These are phyloP conservation scores for Sclerotinia minor DNA, from an alignment of 2,329 filamentous ascomycete genomes.

Conservation along the genomic window DNA sequence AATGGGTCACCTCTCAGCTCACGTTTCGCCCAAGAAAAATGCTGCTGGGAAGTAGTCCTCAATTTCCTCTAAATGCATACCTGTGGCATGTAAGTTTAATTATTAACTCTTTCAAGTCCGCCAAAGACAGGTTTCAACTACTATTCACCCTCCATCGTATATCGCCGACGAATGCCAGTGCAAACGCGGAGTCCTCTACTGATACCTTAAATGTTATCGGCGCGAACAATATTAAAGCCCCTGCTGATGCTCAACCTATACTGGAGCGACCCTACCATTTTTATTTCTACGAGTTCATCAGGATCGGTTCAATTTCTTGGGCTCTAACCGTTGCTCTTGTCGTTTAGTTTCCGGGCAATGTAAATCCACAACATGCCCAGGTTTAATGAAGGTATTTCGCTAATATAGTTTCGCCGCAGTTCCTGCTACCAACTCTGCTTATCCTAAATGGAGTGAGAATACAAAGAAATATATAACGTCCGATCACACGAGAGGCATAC, in stretches of 20 bases:
- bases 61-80: not conserved
- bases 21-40: not conserved
- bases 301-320: not conserved
- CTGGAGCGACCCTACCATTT: not conserved
- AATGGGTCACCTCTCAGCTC: not conserved
- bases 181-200: accelerated
- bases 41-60: not conserved
- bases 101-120: not conserved
- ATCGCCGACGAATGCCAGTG: not conserved
- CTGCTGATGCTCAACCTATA: not conserved
- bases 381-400: not conserved
- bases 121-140: not conserved
- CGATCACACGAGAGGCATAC: not conserved
- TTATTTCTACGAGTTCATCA: no score
- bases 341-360: no score
- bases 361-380: not conserved
- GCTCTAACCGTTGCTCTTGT: no score
- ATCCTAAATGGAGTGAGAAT: not conserved
- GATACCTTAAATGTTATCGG: not conserved
- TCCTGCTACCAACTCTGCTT: not conserved
- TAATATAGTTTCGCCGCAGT: not conserved
- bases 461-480: not conserved
- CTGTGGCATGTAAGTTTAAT: not conserved
- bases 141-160: not conserved
- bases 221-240: not conserved